These are phyloP conservation scores for Clonostachys rhizophaga DNA, from an alignment of 2,329 filamentous ascomycete genomes.

Conservation along the genomic window DNA sequence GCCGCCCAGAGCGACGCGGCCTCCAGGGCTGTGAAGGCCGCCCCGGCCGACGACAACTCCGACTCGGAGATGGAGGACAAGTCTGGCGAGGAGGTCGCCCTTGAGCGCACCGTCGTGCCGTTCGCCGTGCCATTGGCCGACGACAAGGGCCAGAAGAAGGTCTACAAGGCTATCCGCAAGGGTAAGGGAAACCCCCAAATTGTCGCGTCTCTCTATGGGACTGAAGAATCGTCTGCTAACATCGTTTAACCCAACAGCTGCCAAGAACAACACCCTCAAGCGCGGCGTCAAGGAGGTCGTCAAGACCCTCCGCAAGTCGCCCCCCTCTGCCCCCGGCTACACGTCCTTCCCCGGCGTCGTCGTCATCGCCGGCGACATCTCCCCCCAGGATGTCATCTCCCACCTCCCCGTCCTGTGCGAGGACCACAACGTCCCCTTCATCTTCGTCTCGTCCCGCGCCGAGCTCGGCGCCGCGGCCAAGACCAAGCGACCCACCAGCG, in stretches of 20 bases:
- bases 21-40: conserved; percentile 25
- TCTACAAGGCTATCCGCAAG: conserved; percentile 51
- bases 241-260: conserved; percentile 51
- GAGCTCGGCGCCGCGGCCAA: conserved; percentile 90
- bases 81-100: conserved; percentile 38
- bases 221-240: neutral
- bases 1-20: conserved; percentile 31
- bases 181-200: conserved; percentile 29
- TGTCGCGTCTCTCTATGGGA: too few relatives aligned
- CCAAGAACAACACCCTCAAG: conserved; percentile 92
- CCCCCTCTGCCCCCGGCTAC: conserved; percentile 60
- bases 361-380: conserved; percentile 94
- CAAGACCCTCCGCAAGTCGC: conserved; percentile 93
- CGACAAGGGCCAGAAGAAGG: conserved; percentile 68
- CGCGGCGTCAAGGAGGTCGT: conserved; percentile 98
- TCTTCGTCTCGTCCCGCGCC: conserved; percentile 88
- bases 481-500: conserved; percentile 94
- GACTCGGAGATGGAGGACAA: conserved; percentile 26
- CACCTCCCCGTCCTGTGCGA: conserved; percentile 98
- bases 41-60: conserved; percentile 29
- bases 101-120: conserved; percentile 64
- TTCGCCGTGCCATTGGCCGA: conserved; percentile 79
- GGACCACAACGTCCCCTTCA: conserved; percentile 94
- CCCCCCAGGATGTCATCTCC: conserved; percentile 96
- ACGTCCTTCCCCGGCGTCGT: conserved; percentile 69